phyloP scores from a whole-genome alignment of 257 asterid genomes.

The Datura wrightii region DNA sequence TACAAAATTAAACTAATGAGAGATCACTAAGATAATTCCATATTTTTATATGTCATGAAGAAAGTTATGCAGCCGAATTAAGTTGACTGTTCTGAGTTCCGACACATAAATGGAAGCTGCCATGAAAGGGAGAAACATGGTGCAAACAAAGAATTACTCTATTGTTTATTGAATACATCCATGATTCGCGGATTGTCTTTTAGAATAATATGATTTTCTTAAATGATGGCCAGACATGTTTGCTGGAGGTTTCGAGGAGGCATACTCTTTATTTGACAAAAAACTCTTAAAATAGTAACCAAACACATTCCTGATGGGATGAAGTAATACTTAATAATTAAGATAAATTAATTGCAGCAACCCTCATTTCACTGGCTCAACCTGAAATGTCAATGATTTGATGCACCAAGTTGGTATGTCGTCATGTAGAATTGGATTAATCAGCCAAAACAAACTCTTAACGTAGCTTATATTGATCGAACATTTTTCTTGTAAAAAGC shows the following conservation, averaged over 20 bases:
- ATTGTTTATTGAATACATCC: background rate
- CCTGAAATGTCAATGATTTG: background rate
- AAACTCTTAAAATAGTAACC: background rate
- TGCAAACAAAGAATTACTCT: background rate
- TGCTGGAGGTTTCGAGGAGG: background rate
- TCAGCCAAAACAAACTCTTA: background rate
- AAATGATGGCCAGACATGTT: constrained; percentile 13
- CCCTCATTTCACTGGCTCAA: background rate
- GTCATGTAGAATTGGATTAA: background rate
- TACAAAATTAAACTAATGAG: too few species aligned
- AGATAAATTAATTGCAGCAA: too few species aligned
- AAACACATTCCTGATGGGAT: background rate
- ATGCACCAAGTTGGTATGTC: background rate
- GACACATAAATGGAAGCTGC: background rate
- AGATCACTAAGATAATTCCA: too few species aligned
- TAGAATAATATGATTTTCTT: background rate
- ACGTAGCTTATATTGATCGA: too few species aligned
- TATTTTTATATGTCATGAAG: too few species aligned
- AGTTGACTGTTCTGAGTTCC: background rate
- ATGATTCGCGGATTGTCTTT: background rate
- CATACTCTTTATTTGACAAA: background rate
- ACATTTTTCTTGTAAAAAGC: too few species aligned
- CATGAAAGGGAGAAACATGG: background rate
- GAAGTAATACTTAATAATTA: background rate
- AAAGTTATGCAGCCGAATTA: too few species aligned